Evolutionary conservation across 805 yeast species (phyloP), one percentile per base, ranked within the genome.

Genomic region (baker's yeast (Saccharomyces cerevisiae)): DNA sequence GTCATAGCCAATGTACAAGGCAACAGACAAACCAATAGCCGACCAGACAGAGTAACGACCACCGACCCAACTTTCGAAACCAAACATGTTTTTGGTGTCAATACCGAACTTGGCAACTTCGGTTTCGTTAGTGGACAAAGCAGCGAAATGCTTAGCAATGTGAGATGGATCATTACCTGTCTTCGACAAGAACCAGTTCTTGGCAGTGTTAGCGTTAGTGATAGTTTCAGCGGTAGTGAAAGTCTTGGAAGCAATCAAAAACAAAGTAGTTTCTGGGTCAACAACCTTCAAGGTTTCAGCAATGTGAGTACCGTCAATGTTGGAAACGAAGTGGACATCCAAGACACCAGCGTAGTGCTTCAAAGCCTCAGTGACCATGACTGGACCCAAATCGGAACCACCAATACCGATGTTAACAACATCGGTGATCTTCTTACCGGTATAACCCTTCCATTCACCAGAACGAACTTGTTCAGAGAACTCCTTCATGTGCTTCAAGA

Each of bases 31-130:
- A 58, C 99, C 99, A 73, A 94, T 94, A 59, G 99, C 95, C 47
- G 96, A 88, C 99, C 99, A 94, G 58, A 94, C 99, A n/a, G 99
- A 94, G 84, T 94, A 94, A 76, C 99, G 87, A 71, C 99, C 99
- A 70, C 99, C 99, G 61, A 94, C 99, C 99, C 99, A 94, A 76
- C 78, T 85, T 73, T 91, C 97, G 68, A 94, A 94, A 60, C 96
- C 98, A 75, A 94, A 94, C 99, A 94, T 94, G 80, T 94, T 94
- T 73, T 83, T 86, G 71, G 97, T 83, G 78, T 94, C 98, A 64
- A 94, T 94, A 69, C 99, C 99, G 67, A 94, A 94, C 76, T 89
- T 87, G 67, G 85, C 79, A 60, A 94, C 99, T 74, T 87, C 97
- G 51, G 74, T 75, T 57, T 89, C 95, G 73, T 94, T 94, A 59